phyloP scores from a whole-genome alignment of 2,329 filamentous ascomycete species.

The Lasiodiplodia hormozganensis region DNA sequence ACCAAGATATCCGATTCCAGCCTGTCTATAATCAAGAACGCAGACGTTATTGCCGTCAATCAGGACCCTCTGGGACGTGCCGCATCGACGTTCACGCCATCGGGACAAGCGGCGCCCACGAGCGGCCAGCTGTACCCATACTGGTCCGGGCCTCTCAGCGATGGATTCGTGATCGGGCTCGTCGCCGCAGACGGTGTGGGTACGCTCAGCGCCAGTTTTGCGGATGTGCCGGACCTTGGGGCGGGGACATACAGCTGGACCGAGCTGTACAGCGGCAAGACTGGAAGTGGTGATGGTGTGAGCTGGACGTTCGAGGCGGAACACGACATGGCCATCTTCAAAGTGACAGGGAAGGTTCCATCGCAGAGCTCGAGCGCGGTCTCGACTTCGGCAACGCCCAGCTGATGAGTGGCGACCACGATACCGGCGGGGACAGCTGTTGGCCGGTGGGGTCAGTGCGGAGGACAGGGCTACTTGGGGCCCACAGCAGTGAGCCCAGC shows the following conservation, averaged over 20 bases:
- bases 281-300: constrained; percentile 30
- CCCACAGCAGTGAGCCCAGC: constrained; percentile 3
- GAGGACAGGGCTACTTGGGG: constrained; percentile 14
- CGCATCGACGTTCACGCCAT: constrained; percentile 32
- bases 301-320: constrained; percentile 26
- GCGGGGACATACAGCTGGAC: constrained; percentile 33
- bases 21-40: constrained; percentile 50
- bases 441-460: constrained; percentile 21
- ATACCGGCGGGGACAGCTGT: constrained; percentile 10
- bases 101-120: constrained; percentile 31
- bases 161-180: constrained; percentile 33
- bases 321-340: constrained; percentile 34
- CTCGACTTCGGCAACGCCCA: constrained; percentile 2
- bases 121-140: constrained; percentile 32
- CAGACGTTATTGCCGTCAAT: constrained; percentile 52
- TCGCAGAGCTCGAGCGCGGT: not conserved
- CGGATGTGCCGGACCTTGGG: constrained; percentile 33
- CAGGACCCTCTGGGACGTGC: constrained; percentile 42
- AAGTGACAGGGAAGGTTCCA: constrained; percentile 27
- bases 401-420: constrained; percentile 8
- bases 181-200: constrained; percentile 31
- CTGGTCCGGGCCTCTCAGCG: constrained; percentile 33
- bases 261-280: constrained; percentile 32
- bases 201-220: constrained; percentile 32
- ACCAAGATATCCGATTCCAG: constrained; percentile 42